A percentile compares a stretch with the other conserved stretches of the same genome.
Evolutionary conservation across 1,284 basidiomycete genomes (phyloP).

Genomic region (Puccinia sorghi): DNA sequence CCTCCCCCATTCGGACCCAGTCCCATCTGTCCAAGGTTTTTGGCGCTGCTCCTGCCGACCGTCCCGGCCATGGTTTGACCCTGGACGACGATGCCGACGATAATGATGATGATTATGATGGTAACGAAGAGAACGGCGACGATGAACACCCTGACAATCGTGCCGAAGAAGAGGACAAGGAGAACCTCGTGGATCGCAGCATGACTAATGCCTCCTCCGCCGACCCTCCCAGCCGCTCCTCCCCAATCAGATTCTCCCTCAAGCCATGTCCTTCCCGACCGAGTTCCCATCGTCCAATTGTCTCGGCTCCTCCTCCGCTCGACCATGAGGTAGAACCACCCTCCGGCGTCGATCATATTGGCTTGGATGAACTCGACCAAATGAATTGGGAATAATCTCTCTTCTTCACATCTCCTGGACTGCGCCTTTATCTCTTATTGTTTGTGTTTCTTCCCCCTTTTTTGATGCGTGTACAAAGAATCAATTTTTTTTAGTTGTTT

Average conservation of each 20-base stretch:
- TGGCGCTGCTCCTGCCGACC: background rate
- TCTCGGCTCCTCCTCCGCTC: background rate
- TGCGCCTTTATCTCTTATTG: background rate
- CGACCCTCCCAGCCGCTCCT: background rate
- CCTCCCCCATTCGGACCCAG: constrained; percentile 17
- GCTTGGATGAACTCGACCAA: constrained; percentile 14
- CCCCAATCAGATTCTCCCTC: background rate
- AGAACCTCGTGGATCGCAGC: background rate
- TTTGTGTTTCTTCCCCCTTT: background rate
- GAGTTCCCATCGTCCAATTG: background rate
- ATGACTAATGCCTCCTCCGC: background rate
- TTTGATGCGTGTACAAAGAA: too few species aligned
- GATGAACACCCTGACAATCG: background rate
- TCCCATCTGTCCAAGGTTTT: constrained; percentile 7
- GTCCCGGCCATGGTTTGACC: too few species aligned
- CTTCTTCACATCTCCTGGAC: too few species aligned
- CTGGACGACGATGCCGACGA: background rate
- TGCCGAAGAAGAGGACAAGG: background rate
- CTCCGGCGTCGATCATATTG: background rate
- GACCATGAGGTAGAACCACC: background rate
- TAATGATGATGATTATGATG: too few species aligned
- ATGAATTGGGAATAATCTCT: constrained; percentile 29
- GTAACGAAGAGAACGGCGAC: too few species aligned
- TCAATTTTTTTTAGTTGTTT: too few species aligned
- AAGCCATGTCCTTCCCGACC: background rate